Base-by-base conservation (phyloP, 140 eudicot genomes). In the Flaveria floridana region DNA sequence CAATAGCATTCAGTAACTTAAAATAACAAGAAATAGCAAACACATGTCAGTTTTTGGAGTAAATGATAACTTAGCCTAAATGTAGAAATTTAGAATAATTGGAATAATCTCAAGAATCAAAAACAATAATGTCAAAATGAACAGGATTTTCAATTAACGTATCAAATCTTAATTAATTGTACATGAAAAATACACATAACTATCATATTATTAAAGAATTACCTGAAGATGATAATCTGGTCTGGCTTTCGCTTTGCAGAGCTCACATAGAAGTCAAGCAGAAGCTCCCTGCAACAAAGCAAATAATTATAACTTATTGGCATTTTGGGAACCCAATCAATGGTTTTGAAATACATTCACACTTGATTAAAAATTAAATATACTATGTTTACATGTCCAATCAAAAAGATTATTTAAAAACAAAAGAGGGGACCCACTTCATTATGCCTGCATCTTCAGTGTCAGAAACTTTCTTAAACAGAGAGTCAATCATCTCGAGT, bases 141-240 rank as follows among this genome's bases (percentile, higher is more conserved):
- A 56, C 2, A 9, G 4, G 18, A 18, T 18, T 55, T 55, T 13
- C 55, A 48, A 14, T 11, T 12, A 3, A 57, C 21, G 21, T 26
- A 25, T 61, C 18, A 61, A 42, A 42, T 44, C 16, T 66, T 28
- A 12, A 53, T 16, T 28, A 11, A 34, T 15, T 46, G 41, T 53
- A 62, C 34, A 71, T 28, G 51, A 61, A 12, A 15, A 44, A n/a
- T 15, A 44, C 44, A 39, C 48, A 63, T 3, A 8, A 41, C 55
- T 44, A 42, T 44, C 1, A 37, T 14, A 64, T 6, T 4, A 4
- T 19, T 34, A 3, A 47, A 10, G 26, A 67, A 8, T 53, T 66
- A 91, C 97, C 94, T 85, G 70, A 89, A 92, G 46, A 87, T 89
- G 6, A 89, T 87, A 1, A 92, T 89, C 59, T 89, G 95, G 37